Evolutionary conservation across 208 protist genomes (phyloP), one percentile per base, ranked within the genome.

Genomic region (Sergeia podlipaevii): DNA sequence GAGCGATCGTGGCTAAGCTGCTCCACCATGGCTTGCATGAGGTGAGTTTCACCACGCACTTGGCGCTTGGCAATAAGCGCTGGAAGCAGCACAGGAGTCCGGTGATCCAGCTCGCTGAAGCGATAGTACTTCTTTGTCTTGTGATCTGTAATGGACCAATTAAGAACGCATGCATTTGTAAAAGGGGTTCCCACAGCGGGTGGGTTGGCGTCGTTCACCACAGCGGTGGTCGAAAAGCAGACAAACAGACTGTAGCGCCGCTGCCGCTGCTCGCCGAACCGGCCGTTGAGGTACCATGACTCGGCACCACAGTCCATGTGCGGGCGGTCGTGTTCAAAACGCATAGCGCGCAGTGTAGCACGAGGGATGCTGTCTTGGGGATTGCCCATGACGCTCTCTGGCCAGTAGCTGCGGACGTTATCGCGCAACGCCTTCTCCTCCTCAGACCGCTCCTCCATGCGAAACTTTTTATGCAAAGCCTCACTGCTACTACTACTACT

Each of bases 101-200:
- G 68, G 17, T 66, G 42, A 47, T 84, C 80, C 2, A 73, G 24
- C n/a, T 66, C 51, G 49, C 65, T 71, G 60, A 83, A 88, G 2
- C 76, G 75, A 42, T 81, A 84, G 44, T 79, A 78, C 46, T 71
- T 67, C 18, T 65, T 53, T n/a, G 49, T 44, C 15, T 69, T 47
- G 51, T 80, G 61, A 53, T 84, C 80, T 3, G 72, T 65, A 41
- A 88, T 62, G 13, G 70, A 71, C 80, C 80, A 88, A 5, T 71
- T 64, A 21, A 87, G 47, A 3, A 52, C 56, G 10, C 34, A 52
- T 5, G 55, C 62, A 38, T 67, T 57, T 0, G 54, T 71, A 18
- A 78, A 44, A 13, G 60, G 33, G 10, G 56, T 45, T 24, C 47
- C 41, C 28, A 49, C 57, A 33, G 29, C 34, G 3, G 55, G 59